These are phyloP conservation scores for Apiospora rasikravindrae DNA, from an alignment of 2,329 filamentous ascomycete species.

Conservation along the genomic window DNA sequence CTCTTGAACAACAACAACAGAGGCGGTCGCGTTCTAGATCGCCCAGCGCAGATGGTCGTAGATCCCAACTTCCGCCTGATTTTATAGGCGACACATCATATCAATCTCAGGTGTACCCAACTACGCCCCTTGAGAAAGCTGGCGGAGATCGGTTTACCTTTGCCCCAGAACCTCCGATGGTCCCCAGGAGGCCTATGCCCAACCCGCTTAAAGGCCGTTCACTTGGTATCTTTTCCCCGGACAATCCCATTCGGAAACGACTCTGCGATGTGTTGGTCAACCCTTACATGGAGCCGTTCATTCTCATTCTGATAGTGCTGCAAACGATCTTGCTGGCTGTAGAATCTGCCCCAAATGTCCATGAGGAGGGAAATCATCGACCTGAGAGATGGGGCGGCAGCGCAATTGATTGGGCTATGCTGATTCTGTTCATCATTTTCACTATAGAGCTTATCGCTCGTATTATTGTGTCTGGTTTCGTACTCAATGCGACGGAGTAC, in stretches of 20 bases:
- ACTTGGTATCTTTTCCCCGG: conserved; percentile 80
- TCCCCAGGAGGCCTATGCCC: conserved; percentile 46
- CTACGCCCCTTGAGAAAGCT: conserved; percentile 52
- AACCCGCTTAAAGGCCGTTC: conserved; percentile 90
- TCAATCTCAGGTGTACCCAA: conserved; percentile 51
- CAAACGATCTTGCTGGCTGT: conserved; percentile 89
- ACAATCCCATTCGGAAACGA: conserved; percentile 74
- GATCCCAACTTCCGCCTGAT: conserved; percentile 50
- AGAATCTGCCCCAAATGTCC: conserved; percentile 77
- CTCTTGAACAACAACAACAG: conserved; percentile 75
- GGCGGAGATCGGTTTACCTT: conserved; percentile 38
- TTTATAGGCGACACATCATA: conserved; percentile 57
- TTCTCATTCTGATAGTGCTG: conserved; percentile 84
- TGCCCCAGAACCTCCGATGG: conserved; percentile 35
- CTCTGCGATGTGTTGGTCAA: conserved; percentile 87
- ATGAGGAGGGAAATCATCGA: conserved; percentile 63
- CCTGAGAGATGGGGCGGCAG: conserved; percentile 66
- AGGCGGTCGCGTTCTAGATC: conserved; percentile 65
- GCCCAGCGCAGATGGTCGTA: conserved; percentile 56
- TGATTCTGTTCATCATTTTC: conserved; percentile 86
- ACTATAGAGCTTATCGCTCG: conserved; percentile 83
- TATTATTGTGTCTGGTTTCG: conserved; percentile 89
- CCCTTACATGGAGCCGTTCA: conserved; percentile 83
- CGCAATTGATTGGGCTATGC: conserved; percentile 78
- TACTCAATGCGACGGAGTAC: conserved; percentile 90